Base-by-base conservation (phyloP, 306 rosid genomes). In the Urtica urens region DNA sequence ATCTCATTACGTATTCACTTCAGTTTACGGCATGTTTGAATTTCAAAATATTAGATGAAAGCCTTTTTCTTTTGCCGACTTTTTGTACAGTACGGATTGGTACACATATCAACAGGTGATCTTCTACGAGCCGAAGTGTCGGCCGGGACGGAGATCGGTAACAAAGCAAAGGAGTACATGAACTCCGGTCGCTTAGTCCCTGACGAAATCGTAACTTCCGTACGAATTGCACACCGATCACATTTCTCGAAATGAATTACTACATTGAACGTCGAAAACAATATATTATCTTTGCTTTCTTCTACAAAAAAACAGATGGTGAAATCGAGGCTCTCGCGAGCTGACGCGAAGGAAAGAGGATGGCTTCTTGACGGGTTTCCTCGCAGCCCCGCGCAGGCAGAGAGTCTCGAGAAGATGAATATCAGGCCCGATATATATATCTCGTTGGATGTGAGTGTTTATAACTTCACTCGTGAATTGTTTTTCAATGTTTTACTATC, bases 351-450 rank as follows among this genome's bases (percentile, higher is more conserved):
- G 53, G 71, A 70, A 62, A 90, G 61, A 11, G 97, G 97, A 55
- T 90, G 97, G 97, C 97, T 90, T 79, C 79, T 90, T 54, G 97
- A 90, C 60, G 97, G 97, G 21, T 90, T 72, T 69, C 95, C 97
- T 22, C 71, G 97, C 70, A 90, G 79, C 53, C 57, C 55, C 22
- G 17, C 55, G 18, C 97, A 90, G 71, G 92, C 95, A 6, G 77
- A 81, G 67, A 75, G 85, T 65, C 63, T 90, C 58, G 87, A 84
- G 64, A 58, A 73, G 53, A 37, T 68, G 74, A 76, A 81, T 67
- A 90, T 90, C 37, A 69, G 77, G 31, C 95, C 95, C 15, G 94
- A 84, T 68, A 44, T 81, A 53, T 90, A 75, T 72, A 54, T 90
- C 15, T 63, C 81, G 15, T 69, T 90, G 58, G 81, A 84, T 68